These are phyloP conservation scores for Lachnellula subtilissima DNA, from an alignment of 2,329 filamentous ascomycete genomes.

Conservation along the genomic window DNA sequence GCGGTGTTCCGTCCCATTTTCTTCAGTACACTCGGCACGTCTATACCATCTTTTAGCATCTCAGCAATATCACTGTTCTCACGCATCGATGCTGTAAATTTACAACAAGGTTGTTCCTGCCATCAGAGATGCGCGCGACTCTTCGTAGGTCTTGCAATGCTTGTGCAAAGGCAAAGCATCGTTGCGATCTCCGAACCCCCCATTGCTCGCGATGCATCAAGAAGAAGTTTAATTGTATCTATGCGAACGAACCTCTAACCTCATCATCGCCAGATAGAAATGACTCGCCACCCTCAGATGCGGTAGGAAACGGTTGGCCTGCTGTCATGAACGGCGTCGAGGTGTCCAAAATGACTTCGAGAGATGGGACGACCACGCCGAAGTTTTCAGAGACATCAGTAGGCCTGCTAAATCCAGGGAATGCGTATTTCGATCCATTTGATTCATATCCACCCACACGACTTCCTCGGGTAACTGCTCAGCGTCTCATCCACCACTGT, in stretches of 20 bases:
- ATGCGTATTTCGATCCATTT: constrained; percentile 47
- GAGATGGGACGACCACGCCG: constrained; percentile 18
- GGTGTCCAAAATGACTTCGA: constrained; percentile 13
- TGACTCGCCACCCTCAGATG: neutral
- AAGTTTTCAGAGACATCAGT: too few relatives aligned
- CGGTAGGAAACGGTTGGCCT: neutral
- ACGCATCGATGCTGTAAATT: too few relatives aligned
- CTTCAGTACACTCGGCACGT: too few relatives aligned
- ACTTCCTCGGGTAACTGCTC: constrained; percentile 45
- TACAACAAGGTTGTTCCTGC: too few relatives aligned
- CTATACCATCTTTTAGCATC: too few relatives aligned
- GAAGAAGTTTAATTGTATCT: constrained; percentile 43
- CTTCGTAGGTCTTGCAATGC: constrained; percentile 53
- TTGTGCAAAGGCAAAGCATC: constrained; percentile 51
- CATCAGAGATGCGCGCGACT: constrained; percentile 44
- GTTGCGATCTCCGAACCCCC: constrained; percentile 50
- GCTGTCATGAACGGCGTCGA: neutral
- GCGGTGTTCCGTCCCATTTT: too few relatives aligned
- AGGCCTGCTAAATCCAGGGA: too few relatives aligned
- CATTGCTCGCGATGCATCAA: constrained; percentile 51
- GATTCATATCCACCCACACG: constrained; percentile 51
- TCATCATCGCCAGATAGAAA: neutral
- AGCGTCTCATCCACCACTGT: constrained; percentile 54
- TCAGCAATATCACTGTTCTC: too few relatives aligned
- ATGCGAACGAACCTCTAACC: constrained; percentile 49